These are phyloP conservation scores for Saccharomyces hybrid DNA, from an alignment of 1,139 yeast species.

Conservation along the genomic window DNA sequence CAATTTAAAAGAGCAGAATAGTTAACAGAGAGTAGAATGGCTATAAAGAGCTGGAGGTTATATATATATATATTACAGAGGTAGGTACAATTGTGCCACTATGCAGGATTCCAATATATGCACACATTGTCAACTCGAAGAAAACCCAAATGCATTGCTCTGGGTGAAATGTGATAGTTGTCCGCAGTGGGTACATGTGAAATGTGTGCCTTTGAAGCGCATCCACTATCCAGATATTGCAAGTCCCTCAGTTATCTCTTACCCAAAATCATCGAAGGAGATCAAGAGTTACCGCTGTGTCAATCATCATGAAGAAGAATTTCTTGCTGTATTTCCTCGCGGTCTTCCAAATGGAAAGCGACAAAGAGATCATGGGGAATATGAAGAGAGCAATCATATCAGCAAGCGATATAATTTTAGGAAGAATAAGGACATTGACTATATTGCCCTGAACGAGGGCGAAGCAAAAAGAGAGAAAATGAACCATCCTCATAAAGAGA, in stretches of 20 bases:
- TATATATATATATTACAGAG: background rate
- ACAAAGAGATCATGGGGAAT: constrained; percentile 4
- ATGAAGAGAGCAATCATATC: constrained; percentile 1
- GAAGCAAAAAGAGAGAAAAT: constrained; percentile 52
- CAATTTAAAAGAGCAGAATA: background rate
- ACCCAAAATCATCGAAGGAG: constrained; percentile 10
- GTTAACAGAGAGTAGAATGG: background rate
- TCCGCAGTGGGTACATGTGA: constrained; percentile 21
- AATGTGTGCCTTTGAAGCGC: constrained; percentile 15
- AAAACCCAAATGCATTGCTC: constrained; percentile 6
- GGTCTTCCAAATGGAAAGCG: constrained; percentile 3
- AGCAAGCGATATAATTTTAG: constrained; percentile 17
- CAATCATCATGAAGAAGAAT: constrained; percentile 10
- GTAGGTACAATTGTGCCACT: background rate
- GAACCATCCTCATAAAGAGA: constrained; percentile 53
- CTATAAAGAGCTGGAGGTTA: background rate
- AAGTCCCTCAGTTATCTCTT: background rate
- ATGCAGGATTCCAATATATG: constrained; percentile 6
- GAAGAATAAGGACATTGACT: constrained; percentile 51
- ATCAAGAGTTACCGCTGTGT: constrained; percentile 13
- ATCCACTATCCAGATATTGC: constrained; percentile 6
- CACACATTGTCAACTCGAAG: constrained; percentile 5
- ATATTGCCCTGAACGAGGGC: constrained; percentile 74
- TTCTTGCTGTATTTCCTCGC: constrained; percentile 3
- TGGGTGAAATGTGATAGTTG: constrained; percentile 23